These are phyloP conservation scores for Corynespora cassiicola DNA, from an alignment of 2,329 filamentous ascomycete genomes.

Conservation along the genomic window DNA sequence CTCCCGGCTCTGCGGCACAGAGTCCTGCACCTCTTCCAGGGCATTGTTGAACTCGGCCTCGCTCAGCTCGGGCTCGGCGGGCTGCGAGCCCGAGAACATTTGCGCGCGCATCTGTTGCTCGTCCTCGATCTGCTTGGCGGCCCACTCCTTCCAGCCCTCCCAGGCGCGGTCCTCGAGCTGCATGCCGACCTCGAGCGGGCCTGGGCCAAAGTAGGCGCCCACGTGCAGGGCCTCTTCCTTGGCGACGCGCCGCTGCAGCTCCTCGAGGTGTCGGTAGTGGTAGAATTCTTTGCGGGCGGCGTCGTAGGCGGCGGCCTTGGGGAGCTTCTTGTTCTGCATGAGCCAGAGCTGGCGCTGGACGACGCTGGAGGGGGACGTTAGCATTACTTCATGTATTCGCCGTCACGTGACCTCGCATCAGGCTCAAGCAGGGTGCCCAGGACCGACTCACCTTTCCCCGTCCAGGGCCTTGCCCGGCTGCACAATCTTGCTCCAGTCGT, in stretches of 20 bases:
- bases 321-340: conserved; percentile 64
- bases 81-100: conserved; percentile 42
- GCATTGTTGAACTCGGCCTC: conserved; percentile 35
- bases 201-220: conserved; percentile 87
- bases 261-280: conserved; percentile 77
- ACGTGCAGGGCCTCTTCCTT: conserved; percentile 85
- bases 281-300: conserved; percentile 90
- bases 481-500: conserved; percentile 80
- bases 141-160: conserved; percentile 87
- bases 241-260: conserved; percentile 82
- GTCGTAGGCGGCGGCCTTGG: conserved; percentile 79
- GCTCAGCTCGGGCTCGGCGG: conserved; percentile 36
- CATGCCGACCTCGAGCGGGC: conserved; percentile 77
- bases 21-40: conserved; percentile 37
- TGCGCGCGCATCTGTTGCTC: conserved; percentile 55
- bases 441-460: conserved; percentile 82
- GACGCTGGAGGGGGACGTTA: conserved; percentile 65
- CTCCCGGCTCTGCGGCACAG: conserved; percentile 35
- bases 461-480: conserved; percentile 79
- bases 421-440: too few species aligned
- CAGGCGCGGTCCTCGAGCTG: conserved; percentile 79
- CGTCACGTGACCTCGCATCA: too few species aligned
- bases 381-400: background rate
- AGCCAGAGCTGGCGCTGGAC: conserved; percentile 91
- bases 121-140: conserved; percentile 59